Evolutionary conservation across 2,329 filamentous ascomycete genomes (phyloP), one percentile per base, ranked within the genome.

Genomic region (Ceratocystis diversiconidia): DNA sequence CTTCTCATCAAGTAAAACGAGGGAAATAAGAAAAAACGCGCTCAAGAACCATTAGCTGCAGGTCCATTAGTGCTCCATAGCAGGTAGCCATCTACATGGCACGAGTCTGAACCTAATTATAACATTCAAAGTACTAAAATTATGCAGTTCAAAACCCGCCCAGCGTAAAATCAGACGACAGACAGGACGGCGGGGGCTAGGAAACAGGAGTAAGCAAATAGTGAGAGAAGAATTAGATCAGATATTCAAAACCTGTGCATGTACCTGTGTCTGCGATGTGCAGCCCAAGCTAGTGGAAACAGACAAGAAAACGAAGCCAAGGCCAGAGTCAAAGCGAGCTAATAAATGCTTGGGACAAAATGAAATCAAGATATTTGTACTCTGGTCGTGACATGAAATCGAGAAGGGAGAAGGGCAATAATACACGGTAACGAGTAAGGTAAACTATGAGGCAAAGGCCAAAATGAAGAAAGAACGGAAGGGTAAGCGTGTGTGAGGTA

Each of bases 141-240:
- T 15, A 50, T 25, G 41, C 48, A 17, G 41, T 44, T 41, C 61
- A 46, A 62, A 62, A 28, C 22, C 32, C 2, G 41, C 10, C 25
- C 44, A 50, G 61, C 19, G 61, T 62, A 28, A 48, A 44, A 62
- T 62, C 61, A 48, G 61, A 62, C 61, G 61, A 30, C 22, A 48
- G 48, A 43, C 52, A 32, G 48, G 61, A 5, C 30, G 25, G 15
- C 43, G 61, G 61, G 61, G 61, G 61, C 61, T 62, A 28, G 43
- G 61, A 48, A 52, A 25, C 48, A 6, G 19, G 19, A 50, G 32
- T 12, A 36, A 12, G 32, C 1, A 50, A 50, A 52, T 19, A 48
- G 17, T 1, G 30, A 62, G 17, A 30, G 28, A 8, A 32, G 12
- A 30, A 19, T 32, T 32, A 22, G 8, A 57, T 15, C 25, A 7